Percentiles rank a stretch among this genome's conserved stretches.
Evolutionary conservation across 768 basidiomycete genomes (phyloP).

Genomic region (Leccinum sublutescens): DNA sequence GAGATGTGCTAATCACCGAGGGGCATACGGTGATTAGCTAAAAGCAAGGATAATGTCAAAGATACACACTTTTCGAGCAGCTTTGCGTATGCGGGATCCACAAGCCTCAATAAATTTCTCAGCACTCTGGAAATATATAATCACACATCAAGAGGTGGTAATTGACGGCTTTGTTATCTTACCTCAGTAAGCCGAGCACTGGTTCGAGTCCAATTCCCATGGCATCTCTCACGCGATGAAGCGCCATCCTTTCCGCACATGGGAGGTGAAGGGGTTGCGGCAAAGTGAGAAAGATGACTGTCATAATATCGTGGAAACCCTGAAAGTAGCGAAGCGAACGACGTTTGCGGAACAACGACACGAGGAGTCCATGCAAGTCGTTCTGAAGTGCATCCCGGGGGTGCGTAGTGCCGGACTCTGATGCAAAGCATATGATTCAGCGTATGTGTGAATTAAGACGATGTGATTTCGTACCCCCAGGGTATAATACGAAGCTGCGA

Average conservation of each 20-base stretch:
- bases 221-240: conserved; percentile 65
- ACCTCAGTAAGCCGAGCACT: conserved; percentile 78
- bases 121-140: conserved; percentile 50
- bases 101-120: conserved; percentile 67
- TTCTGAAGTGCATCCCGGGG: conserved; percentile 55
- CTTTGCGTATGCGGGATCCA: conserved; percentile 67
- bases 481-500: conserved; percentile 91
- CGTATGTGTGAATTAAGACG: conserved; percentile 8
- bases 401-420: conserved; percentile 17
- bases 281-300: conserved; percentile 76
- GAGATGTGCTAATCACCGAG: conserved; percentile 51
- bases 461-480: conserved; percentile 58
- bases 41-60: neutral
- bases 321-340: conserved; percentile 80
- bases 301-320: conserved; percentile 93
- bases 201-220: conserved; percentile 87
- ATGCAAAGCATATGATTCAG: conserved; percentile 10
- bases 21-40: conserved; percentile 1
- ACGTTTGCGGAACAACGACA: conserved; percentile 69
- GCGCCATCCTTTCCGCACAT: conserved; percentile 43
- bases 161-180: neutral
- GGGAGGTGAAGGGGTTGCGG: conserved; percentile 55
- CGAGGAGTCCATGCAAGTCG: conserved; percentile 69
- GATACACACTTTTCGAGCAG: conserved; percentile 61
- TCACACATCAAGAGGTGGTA: neutral